Percentiles rank a stretch among this genome's conserved stretches.
Evolutionary conservation across 2,329 filamentous ascomycete genomes (phyloP).

Genomic region (Colletotrichum lentis): DNA sequence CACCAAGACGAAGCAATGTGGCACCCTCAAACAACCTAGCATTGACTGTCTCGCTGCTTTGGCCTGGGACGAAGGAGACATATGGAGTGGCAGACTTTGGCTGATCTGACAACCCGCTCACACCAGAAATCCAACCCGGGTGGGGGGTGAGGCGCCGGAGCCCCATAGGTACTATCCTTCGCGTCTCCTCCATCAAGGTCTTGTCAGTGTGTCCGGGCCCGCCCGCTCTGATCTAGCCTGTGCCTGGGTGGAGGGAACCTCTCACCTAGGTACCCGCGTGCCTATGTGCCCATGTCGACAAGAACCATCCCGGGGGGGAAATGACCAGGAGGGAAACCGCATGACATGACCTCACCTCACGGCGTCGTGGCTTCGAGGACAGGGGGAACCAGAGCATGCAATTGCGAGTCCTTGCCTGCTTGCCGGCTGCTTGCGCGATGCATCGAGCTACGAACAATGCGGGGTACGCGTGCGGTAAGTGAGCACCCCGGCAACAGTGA

Average conservation of each 20-base stretch:
- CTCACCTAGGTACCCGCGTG: too few species aligned
- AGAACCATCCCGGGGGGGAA: not conserved
- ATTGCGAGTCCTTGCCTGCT: not conserved
- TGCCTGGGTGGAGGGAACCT: not conserved
- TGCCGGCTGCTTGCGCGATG: not conserved
- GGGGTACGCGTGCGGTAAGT: conserved; percentile 16
- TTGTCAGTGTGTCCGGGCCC: conserved; percentile 6
- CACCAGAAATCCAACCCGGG: conserved; percentile 10
- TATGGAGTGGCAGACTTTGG: conserved; percentile 4
- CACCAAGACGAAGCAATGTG: not conserved
- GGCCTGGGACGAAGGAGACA: too few species aligned
- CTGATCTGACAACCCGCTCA: conserved; percentile 37
- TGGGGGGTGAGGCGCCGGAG: conserved; percentile 8
- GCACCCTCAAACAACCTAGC: not conserved
- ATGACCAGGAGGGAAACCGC: conserved; percentile 4
- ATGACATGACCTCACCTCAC: conserved; percentile 34
- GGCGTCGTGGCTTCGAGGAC: not conserved
- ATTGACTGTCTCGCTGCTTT: not conserved
- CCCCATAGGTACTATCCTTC: not conserved
- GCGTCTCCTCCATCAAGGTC: conserved; percentile 26
- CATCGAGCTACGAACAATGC: conserved; percentile 23
- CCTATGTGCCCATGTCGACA: not conserved
- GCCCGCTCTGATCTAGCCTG: too few species aligned
- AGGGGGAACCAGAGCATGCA: conserved; percentile 14
- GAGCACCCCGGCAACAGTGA: conserved; percentile 5